Base-by-base conservation (phyloP, 164 flowering plant genomes). In the Warburgia ugandensis region DNA sequence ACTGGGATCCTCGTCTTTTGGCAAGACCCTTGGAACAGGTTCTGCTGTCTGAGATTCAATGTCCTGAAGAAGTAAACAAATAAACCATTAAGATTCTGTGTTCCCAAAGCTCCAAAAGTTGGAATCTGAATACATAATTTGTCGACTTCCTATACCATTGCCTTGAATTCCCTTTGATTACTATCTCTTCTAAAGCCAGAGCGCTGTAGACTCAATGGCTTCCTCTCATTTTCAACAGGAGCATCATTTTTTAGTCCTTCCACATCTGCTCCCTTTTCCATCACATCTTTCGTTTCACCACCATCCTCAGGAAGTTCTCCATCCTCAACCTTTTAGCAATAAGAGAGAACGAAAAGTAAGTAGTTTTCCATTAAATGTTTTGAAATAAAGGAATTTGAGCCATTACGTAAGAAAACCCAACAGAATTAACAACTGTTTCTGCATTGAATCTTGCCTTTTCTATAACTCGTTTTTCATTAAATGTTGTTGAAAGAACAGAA, bases 1-100 rank as follows among this genome's bases (percentile, higher is more conserved):
- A 48, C 78, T 79, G 1, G 96, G 94, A 45, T 94, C 97, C 60
- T 86, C 84, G 44, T 79, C 36, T 62, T 89, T 88, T 1, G 94
- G 99, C 60, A 92, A 71, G 48, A 84, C 77, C 66, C 99, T 79
- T 3, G 97, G 99, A 50, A 80, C 73, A 65, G 65, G 77, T 52
- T 81, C 86, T 16, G 29, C 45, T 1, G 64, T 47, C 17, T 74
- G 80, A 36, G 59, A 37, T 6, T 79, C 94, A 60, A 58, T 54
- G 55, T 74, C 94, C 99, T 88, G 50, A 36, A 38, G 22, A 49
- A 12, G 23, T 7, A 59, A 28, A 33, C 16, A 21, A 26, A 12
- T 8, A n/a, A n/a, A n/a, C n/a, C n/a, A n/a, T n/a, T n/a, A n/a
- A n/a, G n/a, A n/a, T n/a, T n/a, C n/a, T n/a, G n/a, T n/a, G n/a